These are phyloP conservation scores for Coccomyxa sp. DNA, from an alignment of 139 green algal genomes.

Conservation along the genomic window DNA sequence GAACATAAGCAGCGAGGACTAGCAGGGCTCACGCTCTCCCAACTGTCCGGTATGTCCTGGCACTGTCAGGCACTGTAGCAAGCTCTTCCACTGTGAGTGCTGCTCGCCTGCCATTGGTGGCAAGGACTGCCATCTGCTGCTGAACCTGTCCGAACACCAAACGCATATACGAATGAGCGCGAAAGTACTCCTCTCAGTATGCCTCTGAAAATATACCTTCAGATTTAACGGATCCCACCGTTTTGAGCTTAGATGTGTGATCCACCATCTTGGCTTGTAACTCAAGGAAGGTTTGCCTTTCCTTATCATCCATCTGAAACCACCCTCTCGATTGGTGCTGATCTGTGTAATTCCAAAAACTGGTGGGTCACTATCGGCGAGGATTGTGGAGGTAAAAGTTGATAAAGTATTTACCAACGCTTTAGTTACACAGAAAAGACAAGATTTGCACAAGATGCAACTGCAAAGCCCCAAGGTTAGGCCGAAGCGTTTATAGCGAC, in stretches of 20 bases:
- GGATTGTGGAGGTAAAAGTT: no score
- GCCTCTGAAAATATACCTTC: not conserved
- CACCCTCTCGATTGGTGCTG: not conserved
- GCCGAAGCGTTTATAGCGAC: not conserved
- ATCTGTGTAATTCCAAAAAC: not conserved
- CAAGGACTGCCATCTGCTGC: not conserved
- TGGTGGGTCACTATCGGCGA: no score
- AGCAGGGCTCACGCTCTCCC: slow-evolving; percentile 15
- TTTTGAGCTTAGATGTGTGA: slow-evolving; percentile 6
- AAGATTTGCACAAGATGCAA: not conserved
- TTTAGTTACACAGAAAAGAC: not conserved
- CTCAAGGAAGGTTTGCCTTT: slow-evolving; percentile 12
- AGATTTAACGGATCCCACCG: not conserved
- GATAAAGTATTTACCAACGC: not conserved
- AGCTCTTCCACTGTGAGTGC: slow-evolving; percentile 18
- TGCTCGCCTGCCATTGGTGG: not conserved
- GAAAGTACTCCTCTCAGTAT: not conserved
- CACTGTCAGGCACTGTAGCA: not conserved
- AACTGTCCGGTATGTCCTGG: slow-evolving; percentile 15
- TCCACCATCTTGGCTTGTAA: slow-evolving; percentile 20
- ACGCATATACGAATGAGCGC: not conserved
- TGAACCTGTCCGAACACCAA: slow-evolving; percentile 2
- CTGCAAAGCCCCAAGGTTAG: not conserved
- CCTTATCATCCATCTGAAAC: slow-evolving; percentile 14
- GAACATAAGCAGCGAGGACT: not conserved